These are phyloP conservation scores for Curvularia sp. DNA, from an alignment of 2,329 filamentous ascomycete species.

Conservation along the genomic window DNA sequence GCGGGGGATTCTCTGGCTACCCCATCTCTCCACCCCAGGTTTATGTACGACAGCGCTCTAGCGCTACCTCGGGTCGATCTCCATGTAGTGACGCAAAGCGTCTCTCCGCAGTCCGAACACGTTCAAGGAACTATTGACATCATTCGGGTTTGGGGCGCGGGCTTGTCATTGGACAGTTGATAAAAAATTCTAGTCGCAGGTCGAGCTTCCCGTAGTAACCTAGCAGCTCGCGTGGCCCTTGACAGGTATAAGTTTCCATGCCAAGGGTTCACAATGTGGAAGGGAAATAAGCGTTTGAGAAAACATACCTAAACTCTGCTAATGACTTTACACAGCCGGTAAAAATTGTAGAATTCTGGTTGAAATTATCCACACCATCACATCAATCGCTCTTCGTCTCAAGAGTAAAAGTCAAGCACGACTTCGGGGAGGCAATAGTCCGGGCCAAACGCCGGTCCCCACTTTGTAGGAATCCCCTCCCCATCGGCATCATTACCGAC, in stretches of 20 bases:
- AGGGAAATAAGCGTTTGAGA: neutral
- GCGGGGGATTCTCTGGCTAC: too few species aligned
- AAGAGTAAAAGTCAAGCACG: neutral
- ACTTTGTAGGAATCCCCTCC: slow-evolving; percentile 7
- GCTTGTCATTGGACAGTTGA: neutral
- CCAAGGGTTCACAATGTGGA: neutral
- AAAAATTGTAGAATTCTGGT: neutral
- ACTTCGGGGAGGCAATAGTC: slow-evolving; percentile 13
- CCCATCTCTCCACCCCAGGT: neutral
- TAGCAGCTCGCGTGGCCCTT: neutral
- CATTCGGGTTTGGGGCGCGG: neutral
- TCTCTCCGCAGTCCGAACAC: neutral
- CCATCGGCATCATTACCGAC: slow-evolving; percentile 24
- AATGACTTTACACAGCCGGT: neutral
- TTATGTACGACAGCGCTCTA: neutral
- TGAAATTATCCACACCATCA: neutral
- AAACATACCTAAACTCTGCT: neutral
- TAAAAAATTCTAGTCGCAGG: neutral
- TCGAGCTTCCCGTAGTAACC: neutral
- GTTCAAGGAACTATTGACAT: neutral
- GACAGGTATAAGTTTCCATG: neutral
- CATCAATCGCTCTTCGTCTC: neutral
- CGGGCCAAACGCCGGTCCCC: slow-evolving; percentile 25
- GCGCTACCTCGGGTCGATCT: neutral
- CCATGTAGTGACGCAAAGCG: neutral